Percentiles rank a stretch among this genome's conserved stretches.
Conservation (phyloP, 2,329 filamentous ascomycete genomes). For the Phaeosphaeriaceae sp. region DNA sequence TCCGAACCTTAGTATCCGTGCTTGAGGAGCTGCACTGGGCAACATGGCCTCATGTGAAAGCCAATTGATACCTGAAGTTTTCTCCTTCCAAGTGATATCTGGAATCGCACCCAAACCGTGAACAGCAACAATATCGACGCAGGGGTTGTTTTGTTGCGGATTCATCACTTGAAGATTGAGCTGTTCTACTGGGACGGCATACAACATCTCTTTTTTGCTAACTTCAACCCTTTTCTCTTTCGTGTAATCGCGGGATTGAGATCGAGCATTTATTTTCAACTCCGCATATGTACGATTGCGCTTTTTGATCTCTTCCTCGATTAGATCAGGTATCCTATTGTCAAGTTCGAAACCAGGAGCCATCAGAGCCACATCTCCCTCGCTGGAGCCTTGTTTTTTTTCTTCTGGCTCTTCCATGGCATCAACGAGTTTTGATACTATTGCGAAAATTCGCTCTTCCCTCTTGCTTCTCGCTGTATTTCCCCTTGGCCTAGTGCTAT, state of each 20-base stretch:
- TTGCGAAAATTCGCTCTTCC: too few species aligned
- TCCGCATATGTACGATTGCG: background rate
- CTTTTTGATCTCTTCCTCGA: slow-evolving; percentile 1
- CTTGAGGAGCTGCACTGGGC: background rate
- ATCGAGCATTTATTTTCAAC: background rate
- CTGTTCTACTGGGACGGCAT: background rate
- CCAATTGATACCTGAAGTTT: background rate
- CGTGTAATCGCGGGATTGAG: background rate
- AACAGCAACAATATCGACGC: slow-evolving; percentile 2
- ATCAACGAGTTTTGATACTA: too few species aligned
- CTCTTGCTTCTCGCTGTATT: too few species aligned
- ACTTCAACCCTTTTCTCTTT: background rate
- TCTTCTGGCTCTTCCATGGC: too few species aligned
- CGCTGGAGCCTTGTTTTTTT: too few species aligned
- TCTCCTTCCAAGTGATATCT: slow-evolving; percentile 1
- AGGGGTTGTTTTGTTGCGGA: background rate
- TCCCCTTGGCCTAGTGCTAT: too few species aligned
- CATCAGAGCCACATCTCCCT: too few species aligned
- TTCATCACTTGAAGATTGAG: slow-evolving; percentile 1
- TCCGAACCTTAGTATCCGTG: slow-evolving; percentile 1
- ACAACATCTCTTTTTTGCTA: background rate
- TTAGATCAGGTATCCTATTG: too few species aligned
- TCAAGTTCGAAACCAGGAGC: too few species aligned
- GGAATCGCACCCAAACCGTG: slow-evolving; percentile 4
- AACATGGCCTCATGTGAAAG: background rate